A percentile compares a stretch with the other conserved stretches of the same genome.
These are phyloP conservation scores for Alternaria dauci DNA, from an alignment of 2,329 filamentous ascomycete species.

Conservation along the genomic window DNA sequence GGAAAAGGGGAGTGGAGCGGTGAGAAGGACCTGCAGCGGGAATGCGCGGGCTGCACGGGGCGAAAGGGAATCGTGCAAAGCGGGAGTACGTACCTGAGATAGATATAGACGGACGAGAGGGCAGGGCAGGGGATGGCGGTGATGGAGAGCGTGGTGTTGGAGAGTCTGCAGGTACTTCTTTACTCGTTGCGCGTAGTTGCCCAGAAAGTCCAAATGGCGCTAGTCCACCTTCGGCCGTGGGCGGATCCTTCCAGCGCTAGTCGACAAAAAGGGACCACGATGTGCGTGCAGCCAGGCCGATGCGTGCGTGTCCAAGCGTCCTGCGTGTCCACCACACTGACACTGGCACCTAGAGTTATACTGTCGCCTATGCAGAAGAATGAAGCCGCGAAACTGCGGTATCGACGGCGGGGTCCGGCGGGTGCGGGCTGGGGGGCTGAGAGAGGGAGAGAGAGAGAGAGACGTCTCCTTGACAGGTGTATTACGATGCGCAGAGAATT, in stretches of 20 bases:
- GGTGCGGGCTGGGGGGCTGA: background rate
- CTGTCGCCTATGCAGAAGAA: conserved; percentile 15
- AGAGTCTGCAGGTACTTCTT: conserved; percentile 50
- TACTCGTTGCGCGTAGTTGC: conserved; percentile 44
- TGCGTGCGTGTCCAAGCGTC: conserved; percentile 30
- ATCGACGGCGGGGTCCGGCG: background rate
- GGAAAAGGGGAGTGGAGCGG: conserved; percentile 49
- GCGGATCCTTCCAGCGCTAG: conserved; percentile 29
- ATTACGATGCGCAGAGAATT: background rate
- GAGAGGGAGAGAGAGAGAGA: background rate
- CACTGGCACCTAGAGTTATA: conserved; percentile 1
- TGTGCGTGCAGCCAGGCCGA: conserved; percentile 21
- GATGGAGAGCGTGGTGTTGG: conserved; percentile 41
- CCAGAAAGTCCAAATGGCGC: conserved; percentile 38
- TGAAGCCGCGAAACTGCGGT: conserved; percentile 2
- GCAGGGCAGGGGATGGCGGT: conserved; percentile 41
- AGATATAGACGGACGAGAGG: conserved; percentile 30
- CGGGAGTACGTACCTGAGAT: conserved; percentile 45
- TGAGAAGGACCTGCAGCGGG: conserved; percentile 35
- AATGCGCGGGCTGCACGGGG: conserved; percentile 30
- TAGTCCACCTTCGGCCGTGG: conserved; percentile 33
- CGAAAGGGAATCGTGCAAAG: conserved; percentile 20
- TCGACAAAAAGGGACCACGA: conserved; percentile 24
- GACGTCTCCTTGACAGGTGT: background rate
- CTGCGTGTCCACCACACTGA: conserved; percentile 12